Base-by-base conservation (phyloP, 352 stramenopile genomes). In the Phytophthora palmivora region DNA sequence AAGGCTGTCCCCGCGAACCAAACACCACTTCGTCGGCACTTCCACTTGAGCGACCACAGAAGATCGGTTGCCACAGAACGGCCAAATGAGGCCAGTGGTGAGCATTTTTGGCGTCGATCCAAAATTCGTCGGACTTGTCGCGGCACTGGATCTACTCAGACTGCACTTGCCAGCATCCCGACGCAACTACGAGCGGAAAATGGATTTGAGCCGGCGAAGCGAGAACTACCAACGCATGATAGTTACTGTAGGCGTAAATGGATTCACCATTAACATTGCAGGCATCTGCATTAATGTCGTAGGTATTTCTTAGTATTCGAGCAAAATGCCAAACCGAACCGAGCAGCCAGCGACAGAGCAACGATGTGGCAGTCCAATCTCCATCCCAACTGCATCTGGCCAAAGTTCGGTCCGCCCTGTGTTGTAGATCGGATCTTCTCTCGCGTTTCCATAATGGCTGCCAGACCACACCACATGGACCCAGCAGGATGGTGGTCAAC, bases 51-150 rank as follows among this genome's bases (percentile, higher is more conserved):
- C 19, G 36, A 37, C 52, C 36, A 21, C 21, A 34, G 5, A 59
- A 65, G 45, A 70, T 64, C 54, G 24, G 32, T 18, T 7, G 24
- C 43, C 24, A 6, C 24, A 28, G 24, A 28, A 28, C 24, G 28
- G 34, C n/a, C 39, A 47, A 53, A 48, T 48, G 30, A 28, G 52
- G 33, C 21, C 39, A 59, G 53, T 19, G 45, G 43, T 39, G 55
- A 32, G 45, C 48, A 32, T 34, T 62, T 56, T 70, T 70, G 39
- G 39, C 39, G 61, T 38, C 24, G 39, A 60, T 42, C 15, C 47
- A 70, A 71, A 71, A 67, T 63, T 71, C 49, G 10, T 45, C 30
- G 16, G 9, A 52, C 49, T 60, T 69, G 58, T 69, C 64, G 45
- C 52, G 50, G 34, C 38, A 64, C 50, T 22, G 51, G 43, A 72